phyloP scores from a whole-genome alignment of 2,329 filamentous ascomycete species.

The Aspergillus novofumigatus region DNA sequence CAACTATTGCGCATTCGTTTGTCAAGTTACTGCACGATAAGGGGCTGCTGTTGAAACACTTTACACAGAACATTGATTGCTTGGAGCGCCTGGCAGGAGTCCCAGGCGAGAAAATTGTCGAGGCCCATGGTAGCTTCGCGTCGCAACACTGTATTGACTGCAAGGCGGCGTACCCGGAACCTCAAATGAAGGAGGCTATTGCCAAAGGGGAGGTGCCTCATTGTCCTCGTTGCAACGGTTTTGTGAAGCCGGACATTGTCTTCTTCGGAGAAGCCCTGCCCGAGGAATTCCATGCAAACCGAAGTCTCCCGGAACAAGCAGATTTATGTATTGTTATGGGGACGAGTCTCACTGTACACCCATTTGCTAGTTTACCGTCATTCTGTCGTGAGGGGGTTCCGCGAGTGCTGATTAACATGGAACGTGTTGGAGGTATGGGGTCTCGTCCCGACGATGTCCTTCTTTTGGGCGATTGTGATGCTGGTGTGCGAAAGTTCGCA shows the following conservation, averaged over 20 bases:
- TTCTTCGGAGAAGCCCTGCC: conserved; percentile 83
- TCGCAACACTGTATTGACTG: conserved; percentile 90
- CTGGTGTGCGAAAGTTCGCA: conserved; percentile 73
- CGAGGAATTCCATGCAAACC: conserved; percentile 58
- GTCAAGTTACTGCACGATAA: conserved; percentile 77
- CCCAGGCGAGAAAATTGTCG: conserved; percentile 73
- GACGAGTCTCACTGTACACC: conserved; percentile 81
- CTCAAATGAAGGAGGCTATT: conserved; percentile 69
- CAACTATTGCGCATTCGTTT: conserved; percentile 87
- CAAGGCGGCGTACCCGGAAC: conserved; percentile 64
- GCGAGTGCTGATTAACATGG: conserved; percentile 81
- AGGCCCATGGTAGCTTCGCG: conserved; percentile 94
- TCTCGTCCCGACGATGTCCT: conserved; percentile 78
- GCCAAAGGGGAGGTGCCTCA: conserved; percentile 63
- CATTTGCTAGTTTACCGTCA: conserved; percentile 77
- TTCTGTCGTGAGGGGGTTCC: conserved; percentile 61
- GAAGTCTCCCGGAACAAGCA: conserved; percentile 54
- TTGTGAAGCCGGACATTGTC: conserved; percentile 92
- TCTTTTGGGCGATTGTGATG: conserved; percentile 76
- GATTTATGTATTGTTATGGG: conserved; percentile 84
- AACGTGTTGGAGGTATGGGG: conserved; percentile 76
- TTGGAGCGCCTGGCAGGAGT: conserved; percentile 85
- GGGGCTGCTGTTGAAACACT: conserved; percentile 74
- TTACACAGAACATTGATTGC: conserved; percentile 98
- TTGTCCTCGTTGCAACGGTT: conserved; percentile 67